These are phyloP conservation scores for Sporothrix sp. DNA, from an alignment of 2,329 filamentous ascomycete genomes.

Conservation along the genomic window DNA sequence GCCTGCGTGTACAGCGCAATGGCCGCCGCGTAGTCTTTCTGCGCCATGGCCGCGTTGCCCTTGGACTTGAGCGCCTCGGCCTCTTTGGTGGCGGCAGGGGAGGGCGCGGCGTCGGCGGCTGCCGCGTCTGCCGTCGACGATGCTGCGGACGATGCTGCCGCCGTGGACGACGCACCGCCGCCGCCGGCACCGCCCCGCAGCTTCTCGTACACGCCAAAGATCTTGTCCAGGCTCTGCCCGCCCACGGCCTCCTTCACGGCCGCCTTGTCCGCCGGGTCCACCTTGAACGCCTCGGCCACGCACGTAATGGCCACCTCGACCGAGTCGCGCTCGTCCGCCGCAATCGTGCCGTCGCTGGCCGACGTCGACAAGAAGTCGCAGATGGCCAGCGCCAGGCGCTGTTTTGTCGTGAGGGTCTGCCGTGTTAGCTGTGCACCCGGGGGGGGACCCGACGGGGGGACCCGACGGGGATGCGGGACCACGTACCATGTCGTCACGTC, in stretches of 20 bases:
- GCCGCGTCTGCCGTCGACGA: constrained; percentile 31
- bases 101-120: constrained; percentile 15
- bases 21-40: constrained; percentile 77
- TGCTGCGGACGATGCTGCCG: constrained; percentile 29
- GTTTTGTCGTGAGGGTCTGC: constrained; percentile 41
- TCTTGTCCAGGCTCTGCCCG: constrained; percentile 75
- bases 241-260: constrained; percentile 70
- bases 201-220: constrained; percentile 96
- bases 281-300: constrained; percentile 90
- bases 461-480: not conserved
- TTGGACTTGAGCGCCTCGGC: constrained; percentile 82
- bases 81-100: constrained; percentile 53
- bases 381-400: constrained; percentile 93
- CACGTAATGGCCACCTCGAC: constrained; percentile 92
- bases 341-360: constrained; percentile 77
- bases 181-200: constrained; percentile 43
- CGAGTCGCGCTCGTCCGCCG: constrained; percentile 79
- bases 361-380: constrained; percentile 88
- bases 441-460: not conserved
- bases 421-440: constrained; percentile 14
- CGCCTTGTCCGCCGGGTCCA: constrained; percentile 69
- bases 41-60: constrained; percentile 90
- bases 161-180: constrained; percentile 31
- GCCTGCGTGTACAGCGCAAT: constrained; percentile 85
- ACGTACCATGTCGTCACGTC: constrained; percentile 7